These are phyloP conservation scores for Pezicula radicicola DNA, from an alignment of 2,329 filamentous ascomycete genomes.

Conservation along the genomic window DNA sequence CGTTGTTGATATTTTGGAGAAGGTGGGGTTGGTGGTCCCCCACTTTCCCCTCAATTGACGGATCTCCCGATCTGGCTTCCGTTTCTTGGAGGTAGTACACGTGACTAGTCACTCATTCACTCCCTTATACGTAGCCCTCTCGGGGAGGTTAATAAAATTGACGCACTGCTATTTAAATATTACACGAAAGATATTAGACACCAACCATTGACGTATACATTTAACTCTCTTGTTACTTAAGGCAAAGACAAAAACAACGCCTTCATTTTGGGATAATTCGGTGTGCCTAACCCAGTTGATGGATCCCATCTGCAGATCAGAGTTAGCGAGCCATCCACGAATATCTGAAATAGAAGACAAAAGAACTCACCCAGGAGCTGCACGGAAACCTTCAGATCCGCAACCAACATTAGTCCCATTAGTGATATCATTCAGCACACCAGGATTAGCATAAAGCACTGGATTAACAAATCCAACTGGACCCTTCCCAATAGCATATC, in stretches of 20 bases:
- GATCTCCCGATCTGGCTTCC: too few species aligned
- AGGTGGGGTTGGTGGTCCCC: too few species aligned
- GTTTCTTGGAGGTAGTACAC: too few species aligned
- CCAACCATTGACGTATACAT: too few species aligned
- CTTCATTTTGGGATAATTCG: slow-evolving; percentile 44
- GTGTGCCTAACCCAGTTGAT: slow-evolving; percentile 42
- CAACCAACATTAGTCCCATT: slow-evolving; percentile 22
- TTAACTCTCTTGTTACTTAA: not conserved
- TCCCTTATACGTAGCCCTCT: too few species aligned
- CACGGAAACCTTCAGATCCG: slow-evolving; percentile 30
- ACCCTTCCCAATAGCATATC: slow-evolving; percentile 33
- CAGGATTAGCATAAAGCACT: slow-evolving; percentile 22
- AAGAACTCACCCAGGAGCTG: slow-evolving; percentile 9
- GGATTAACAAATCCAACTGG: slow-evolving; percentile 41
- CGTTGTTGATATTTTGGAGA: too few species aligned
- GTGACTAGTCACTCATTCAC: too few species aligned
- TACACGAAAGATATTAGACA: too few species aligned
- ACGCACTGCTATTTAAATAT: too few species aligned
- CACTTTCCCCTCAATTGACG: too few species aligned
- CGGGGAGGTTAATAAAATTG: too few species aligned
- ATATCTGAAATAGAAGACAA: not conserved
- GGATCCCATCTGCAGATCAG: slow-evolving; percentile 26
- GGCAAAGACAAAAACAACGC: slow-evolving; percentile 8
- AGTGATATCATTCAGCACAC: slow-evolving; percentile 30
- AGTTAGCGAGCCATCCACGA: not conserved